These are phyloP conservation scores for Theobroma grandiflorum DNA, from an alignment of 441 rosid genomes.

Conservation along the genomic window DNA sequence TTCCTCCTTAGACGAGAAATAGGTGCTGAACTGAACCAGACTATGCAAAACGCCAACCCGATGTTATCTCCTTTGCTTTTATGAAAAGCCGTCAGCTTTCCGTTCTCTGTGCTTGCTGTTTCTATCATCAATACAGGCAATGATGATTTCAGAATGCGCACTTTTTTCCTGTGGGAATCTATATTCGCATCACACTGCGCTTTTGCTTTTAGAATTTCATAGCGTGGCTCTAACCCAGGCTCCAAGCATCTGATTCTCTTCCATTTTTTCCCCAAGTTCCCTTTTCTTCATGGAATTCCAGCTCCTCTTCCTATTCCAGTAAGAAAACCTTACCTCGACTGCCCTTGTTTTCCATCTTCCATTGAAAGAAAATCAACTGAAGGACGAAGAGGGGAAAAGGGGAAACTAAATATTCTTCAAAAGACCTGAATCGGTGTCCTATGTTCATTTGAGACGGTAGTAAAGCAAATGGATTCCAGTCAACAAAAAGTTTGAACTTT, in stretches of 20 bases:
- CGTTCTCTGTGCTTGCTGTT: not conserved
- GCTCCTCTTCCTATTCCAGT: not conserved
- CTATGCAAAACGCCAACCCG: not conserved
- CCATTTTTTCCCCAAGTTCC: conserved; percentile 5
- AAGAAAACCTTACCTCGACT: not conserved
- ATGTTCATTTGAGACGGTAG: not conserved
- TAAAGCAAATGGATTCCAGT: conserved; percentile 1
- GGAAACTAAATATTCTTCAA: not conserved
- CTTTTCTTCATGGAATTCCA: not conserved
- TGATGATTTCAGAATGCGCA: not conserved
- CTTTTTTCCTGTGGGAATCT: conserved; percentile 9
- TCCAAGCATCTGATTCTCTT: conserved; percentile 23
- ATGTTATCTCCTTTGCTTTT: not conserved
- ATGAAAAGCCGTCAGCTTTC: not conserved
- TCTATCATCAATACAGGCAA: conserved; percentile 7
- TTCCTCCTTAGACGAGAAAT: not conserved
- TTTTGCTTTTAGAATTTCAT: conserved; percentile 21
- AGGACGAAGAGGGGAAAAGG: not conserved
- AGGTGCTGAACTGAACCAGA: not conserved
- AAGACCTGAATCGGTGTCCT: not conserved
- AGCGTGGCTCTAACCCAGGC: not conserved
- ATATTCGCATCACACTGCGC: conserved; percentile 12
- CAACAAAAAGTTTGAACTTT: not conserved
- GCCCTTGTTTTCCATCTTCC: not conserved
- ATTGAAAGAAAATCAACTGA: not conserved